Evolutionary conservation across 2,329 filamentous ascomycete species (phyloP), one percentile per base, ranked within the genome.

Genomic region (Trichoderma sp.): DNA sequence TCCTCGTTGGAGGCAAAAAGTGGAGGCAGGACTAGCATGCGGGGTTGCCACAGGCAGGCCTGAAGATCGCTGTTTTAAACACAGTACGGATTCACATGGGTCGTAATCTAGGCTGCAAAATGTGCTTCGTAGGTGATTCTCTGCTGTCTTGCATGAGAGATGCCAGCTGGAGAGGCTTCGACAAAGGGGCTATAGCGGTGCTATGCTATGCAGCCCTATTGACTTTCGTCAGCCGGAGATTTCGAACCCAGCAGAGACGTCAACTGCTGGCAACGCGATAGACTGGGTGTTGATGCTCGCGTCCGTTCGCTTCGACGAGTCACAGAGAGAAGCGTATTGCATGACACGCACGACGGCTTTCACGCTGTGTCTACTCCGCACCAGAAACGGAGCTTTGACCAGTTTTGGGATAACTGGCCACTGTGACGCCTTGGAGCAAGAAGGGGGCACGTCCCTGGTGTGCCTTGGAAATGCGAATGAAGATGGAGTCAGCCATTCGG

Each of bases 391-490:
- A 59, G 64, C 27, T 49, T 59, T 67, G 53, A 59, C 64, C 64
- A 11, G 49, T 67, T 67, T 52, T 43, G 64, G 64, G 55, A 58
- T 58, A 57, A 67, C 58, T 59, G 64, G 64, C 52, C 64, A 58
- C 64, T 19, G 55, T 35, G 33, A 43, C 57, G 33, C 29, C 55
- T 56, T 53, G 60, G 47, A 53, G 37, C 61, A 31, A 16, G 24
- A 31, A 43, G 40, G 29, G 16, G 31, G 58, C 31, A 58, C 29
- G 31, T 56, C 64, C 64, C 55, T 59, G 55, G 33, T 55, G 35
- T 59, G 29, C 29, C 40, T 7, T 49, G 11, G 63, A 33, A 59
- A 33, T 52, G 53, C 40, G 58, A 58, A 21, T 21, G 19, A n/a
- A 59, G n/a, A 59, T 52, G 35, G 53, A 67, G 64, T 37, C 55